phyloP scores from a whole-genome alignment of 352 stramenopile species.

The Phytophthora capsici region DNA sequence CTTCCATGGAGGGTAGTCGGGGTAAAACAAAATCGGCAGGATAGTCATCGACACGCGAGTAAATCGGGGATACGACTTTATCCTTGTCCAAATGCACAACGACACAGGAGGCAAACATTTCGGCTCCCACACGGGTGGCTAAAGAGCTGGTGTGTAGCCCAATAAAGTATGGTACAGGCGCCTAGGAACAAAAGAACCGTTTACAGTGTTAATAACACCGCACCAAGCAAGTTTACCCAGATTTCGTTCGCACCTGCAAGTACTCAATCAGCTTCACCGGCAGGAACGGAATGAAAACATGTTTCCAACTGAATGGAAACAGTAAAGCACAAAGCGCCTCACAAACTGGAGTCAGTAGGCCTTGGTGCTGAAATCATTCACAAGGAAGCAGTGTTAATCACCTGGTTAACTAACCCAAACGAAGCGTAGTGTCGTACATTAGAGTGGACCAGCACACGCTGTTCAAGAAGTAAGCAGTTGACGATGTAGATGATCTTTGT shows the following conservation, averaged over 20 bases:
- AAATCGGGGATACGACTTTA: constrained; percentile 80
- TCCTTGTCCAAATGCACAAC: constrained; percentile 87
- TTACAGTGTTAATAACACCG: too few species aligned
- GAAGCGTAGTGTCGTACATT: constrained; percentile 45
- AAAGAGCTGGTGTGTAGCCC: constrained; percentile 86
- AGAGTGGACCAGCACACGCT: constrained; percentile 83
- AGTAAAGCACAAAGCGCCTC: constrained; percentile 82
- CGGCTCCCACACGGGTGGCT: constrained; percentile 67
- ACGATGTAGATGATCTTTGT: constrained; percentile 84
- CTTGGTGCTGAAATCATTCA: constrained; percentile 52
- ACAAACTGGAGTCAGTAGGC: constrained; percentile 75
- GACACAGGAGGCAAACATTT: constrained; percentile 83
- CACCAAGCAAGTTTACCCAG: not conserved
- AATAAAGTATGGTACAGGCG: constrained; percentile 87
- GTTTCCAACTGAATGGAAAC: constrained; percentile 86
- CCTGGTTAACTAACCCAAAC: not conserved
- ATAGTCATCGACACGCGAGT: constrained; percentile 54
- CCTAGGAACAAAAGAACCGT: constrained; percentile 35
- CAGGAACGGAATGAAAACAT: constrained; percentile 89
- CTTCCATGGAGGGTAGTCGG: constrained; percentile 53
- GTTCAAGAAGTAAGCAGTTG: constrained; percentile 86
- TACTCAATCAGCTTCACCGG: constrained; percentile 86
- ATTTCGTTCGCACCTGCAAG: constrained; percentile 51
- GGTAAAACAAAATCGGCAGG: constrained; percentile 63
- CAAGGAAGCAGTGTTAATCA: constrained; percentile 9